Conservation (phyloP, 371 early-diverging fungal genomes). For the Rhizopus microsporus region DNA sequence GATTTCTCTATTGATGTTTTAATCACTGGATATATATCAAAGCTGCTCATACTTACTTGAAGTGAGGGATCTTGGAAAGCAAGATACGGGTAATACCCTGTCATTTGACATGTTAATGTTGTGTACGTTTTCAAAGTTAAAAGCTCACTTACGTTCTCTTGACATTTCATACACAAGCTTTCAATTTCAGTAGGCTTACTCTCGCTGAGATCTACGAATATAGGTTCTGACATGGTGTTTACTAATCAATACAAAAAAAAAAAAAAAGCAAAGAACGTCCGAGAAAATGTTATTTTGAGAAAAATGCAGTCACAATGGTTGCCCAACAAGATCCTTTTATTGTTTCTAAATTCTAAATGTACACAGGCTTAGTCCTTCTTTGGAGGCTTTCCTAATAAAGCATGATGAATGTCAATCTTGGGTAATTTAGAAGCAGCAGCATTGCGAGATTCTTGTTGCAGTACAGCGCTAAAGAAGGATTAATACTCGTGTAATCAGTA, state of each 20-base stretch:
- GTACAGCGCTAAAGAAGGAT: slow-evolving; percentile 42
- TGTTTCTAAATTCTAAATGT: background rate
- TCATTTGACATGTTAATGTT: background rate
- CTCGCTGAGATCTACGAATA: slow-evolving; percentile 74
- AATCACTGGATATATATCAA: background rate
- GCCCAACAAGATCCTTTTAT: background rate
- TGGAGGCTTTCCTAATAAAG: slow-evolving; percentile 44
- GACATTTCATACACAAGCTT: slow-evolving; percentile 90
- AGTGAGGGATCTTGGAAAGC: slow-evolving; percentile 92
- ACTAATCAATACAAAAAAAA: background rate
- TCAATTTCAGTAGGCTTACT: slow-evolving; percentile 81
- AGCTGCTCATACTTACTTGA: slow-evolving; percentile 48
- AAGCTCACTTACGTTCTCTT: slow-evolving; percentile 66
- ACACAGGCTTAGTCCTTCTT: slow-evolving; percentile 24
- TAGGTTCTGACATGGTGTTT: slow-evolving; percentile 43
- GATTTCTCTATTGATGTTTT: slow-evolving; percentile 60
- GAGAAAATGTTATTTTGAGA: slow-evolving; percentile 7
- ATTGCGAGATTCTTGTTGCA: slow-evolving; percentile 69
- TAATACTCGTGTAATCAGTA: background rate
- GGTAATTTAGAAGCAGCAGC: slow-evolving; percentile 58
- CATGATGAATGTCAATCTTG: slow-evolving; percentile 49
- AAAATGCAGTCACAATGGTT: slow-evolving; percentile 5
- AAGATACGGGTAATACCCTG: slow-evolving; percentile 85
- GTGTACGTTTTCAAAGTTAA: background rate
- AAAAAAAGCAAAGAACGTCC: slow-evolving; percentile 17